Base-by-base conservation (phyloP, 1,284 basidiomycete species). In the Cryptococcus maquisensis region DNA sequence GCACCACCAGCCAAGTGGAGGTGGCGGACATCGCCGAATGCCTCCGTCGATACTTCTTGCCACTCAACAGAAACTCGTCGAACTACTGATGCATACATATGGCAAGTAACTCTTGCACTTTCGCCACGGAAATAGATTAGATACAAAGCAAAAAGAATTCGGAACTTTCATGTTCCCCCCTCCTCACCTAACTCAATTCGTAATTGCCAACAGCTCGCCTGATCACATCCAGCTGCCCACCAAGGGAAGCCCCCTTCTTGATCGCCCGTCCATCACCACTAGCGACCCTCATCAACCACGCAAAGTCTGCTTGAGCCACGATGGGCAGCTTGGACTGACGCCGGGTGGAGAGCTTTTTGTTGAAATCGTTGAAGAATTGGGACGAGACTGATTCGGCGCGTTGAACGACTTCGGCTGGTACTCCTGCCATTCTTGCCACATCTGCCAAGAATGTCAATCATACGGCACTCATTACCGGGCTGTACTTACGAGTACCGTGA, bases 321-420 rank as follows among this genome's bases (percentile, higher is more conserved):
- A 93, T 79, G 0, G 92, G 84, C 24, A 95, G 77, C 46, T 81
- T 61, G 78, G 63, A 84, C 67, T 83, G 82, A 66, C 87, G 81
- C 61, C 83, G 83, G 39, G 81, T 79, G 55, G 84, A 80, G 45
- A 91, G 78, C 65, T 86, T 85, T 65, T 85, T 84, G 65, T 87
- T 86, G 79, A 93, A 92, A 60, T 89, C 84, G 56, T 82, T 80
- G 7, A 91, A 90, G 74, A 97, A 98, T 67, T 91, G 86, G 53
- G 83, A 83, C 13, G 92, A 95, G 45, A 98, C 84, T 42, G 83
- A 75, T 61, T 93, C 91, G 1, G 93, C 93, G 6, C 93, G 85
- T 54, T 86, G 81, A 38, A 97, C 89, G n/a, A 74, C 71, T 35
- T 24, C 81, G 66, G 2, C 37, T 2, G 90, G 88, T 0, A 93